Conservation (phyloP, 768 basidiomycete genomes). For the Suillus clintonianus region DNA sequence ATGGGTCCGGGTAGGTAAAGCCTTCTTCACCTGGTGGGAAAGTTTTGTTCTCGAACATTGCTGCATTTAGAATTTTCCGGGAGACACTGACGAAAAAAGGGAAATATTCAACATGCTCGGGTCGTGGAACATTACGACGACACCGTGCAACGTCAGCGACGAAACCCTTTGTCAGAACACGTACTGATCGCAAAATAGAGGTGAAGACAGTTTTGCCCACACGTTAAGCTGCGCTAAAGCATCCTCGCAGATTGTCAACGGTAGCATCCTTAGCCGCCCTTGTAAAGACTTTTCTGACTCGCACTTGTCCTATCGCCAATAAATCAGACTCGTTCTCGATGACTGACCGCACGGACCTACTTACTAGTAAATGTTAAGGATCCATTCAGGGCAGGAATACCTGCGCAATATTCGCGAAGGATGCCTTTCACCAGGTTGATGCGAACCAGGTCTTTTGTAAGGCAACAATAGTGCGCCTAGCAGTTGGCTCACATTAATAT, state of each 20-base stretch:
- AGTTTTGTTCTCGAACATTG: no score
- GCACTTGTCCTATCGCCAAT: neutral
- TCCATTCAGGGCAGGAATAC: no score
- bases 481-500: neutral
- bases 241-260: slow-evolving; percentile 1
- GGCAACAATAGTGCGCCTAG: neutral
- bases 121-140: slow-evolving; percentile 96
- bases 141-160: slow-evolving; percentile 53
- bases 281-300: neutral
- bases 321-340: neutral
- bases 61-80: no score
- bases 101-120: slow-evolving; percentile 52
- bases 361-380: no score
- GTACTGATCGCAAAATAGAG: no score
- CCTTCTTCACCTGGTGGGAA: no score
- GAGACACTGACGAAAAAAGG: slow-evolving; percentile 15
- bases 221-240: no score
- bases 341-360: neutral
- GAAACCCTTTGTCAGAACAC: no score
- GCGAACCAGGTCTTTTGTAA: neutral
- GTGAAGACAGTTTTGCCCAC: no score
- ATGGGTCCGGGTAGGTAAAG: no score
- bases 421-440: neutral
- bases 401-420: neutral
- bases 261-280: neutral